Percentiles rank a stretch among this genome's conserved stretches.
Conservation (phyloP, 768 basidiomycete species). For the Naganishia kalamii region DNA sequence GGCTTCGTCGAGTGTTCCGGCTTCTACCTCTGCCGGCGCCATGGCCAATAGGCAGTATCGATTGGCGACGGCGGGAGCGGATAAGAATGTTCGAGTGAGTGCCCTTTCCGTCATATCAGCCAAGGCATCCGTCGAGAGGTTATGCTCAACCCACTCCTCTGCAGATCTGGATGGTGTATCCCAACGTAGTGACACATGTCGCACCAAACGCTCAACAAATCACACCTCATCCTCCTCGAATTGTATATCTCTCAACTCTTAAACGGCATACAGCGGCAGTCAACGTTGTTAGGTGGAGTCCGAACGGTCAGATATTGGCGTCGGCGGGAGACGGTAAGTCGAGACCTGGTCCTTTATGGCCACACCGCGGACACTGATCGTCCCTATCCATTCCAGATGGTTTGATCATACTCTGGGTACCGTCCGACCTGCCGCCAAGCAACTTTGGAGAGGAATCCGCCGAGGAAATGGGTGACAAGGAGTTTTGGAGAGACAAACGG, state of each 20-base stretch:
- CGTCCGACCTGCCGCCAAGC: slow-evolving; percentile 65
- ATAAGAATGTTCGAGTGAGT: slow-evolving; percentile 92
- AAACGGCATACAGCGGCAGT: slow-evolving; percentile 88
- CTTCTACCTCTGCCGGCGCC: background rate
- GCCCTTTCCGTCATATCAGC: background rate
- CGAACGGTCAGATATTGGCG: slow-evolving; percentile 90
- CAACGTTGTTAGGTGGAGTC: slow-evolving; percentile 92
- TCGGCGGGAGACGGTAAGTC: slow-evolving; percentile 90
- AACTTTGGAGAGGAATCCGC: slow-evolving; percentile 76
- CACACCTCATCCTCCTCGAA: slow-evolving; percentile 64
- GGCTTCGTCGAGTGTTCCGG: slow-evolving; percentile 3
- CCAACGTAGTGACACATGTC: slow-evolving; percentile 67
- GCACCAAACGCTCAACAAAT: slow-evolving; percentile 39
- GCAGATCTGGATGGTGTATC: slow-evolving; percentile 90
- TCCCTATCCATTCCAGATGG: slow-evolving; percentile 60
- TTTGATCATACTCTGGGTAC: slow-evolving; percentile 94
- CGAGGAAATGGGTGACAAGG: slow-evolving; percentile 84
- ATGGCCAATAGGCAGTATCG: slow-evolving; percentile 60
- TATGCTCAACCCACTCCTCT: background rate
- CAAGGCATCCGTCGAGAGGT: too few relatives aligned
- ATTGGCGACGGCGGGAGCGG: slow-evolving; percentile 90
- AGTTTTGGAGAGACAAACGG: slow-evolving; percentile 81
- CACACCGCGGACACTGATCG: background rate
- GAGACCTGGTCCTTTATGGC: background rate
- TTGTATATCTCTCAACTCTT: slow-evolving; percentile 92